Evolutionary conservation across 441 rosid genomes (phyloP), one percentile per base, ranked within the genome.

Genomic region (Croton setiger): DNA sequence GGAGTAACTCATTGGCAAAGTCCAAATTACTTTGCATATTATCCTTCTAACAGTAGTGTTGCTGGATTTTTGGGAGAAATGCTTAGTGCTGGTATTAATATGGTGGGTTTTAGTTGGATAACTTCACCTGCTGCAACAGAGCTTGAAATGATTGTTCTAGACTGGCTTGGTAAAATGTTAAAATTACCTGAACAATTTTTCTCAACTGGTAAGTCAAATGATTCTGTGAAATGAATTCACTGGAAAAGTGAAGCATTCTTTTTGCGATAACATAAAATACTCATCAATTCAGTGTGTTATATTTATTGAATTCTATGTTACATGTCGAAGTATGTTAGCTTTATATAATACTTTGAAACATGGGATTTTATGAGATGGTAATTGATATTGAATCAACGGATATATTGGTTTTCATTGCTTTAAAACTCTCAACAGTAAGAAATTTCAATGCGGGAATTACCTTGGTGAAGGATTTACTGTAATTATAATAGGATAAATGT

Each of bases 1-100:
- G 97, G 98, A 65, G 76, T 86, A 66, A 91, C 98, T 13, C 97
- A 93, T 68, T 93, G 98, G 98, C 94, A 87, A 76, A 93, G 91
- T 63, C 97, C 97, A 4, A 86, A 82, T 64, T 89, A 70, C 65
- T 93, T 91, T 61, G 97, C 93, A 0, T 93, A 90, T 71, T 89
- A 68, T 74, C 93, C 97, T 64, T 78, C 97, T 7, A 93, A 86
- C 60, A 81, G 91, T 48, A 93, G 97, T 49, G 79, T 89, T 43
- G 96, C 94, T 0, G 97, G 97, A 41, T 89, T 93, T 71, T 67
- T 93, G 78, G 98, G 97, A 58, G 97, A 91, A 79, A 93, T 93
- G 97, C 90, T 93, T 33, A 86, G 83, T 48, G 87, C 93, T 66
- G 96, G 91, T 78, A 71, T 93, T 18, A 86, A 81, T 69, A 86